Conservation (phyloP, 2,329 filamentous ascomycete species). For the Trichothecium roseum region DNA sequence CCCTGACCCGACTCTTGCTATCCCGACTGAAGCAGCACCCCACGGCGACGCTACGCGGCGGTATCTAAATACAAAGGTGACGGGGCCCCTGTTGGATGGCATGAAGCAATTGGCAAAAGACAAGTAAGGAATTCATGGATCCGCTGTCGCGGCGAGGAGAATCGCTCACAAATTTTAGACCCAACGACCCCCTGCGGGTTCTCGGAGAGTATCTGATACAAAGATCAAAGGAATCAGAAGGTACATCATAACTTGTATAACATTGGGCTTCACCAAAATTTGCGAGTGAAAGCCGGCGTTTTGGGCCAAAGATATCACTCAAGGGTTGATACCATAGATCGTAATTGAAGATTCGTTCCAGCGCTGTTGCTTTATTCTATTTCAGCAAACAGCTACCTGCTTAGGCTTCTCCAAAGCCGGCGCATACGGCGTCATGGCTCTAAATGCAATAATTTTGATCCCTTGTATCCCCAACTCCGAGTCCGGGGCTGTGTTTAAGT, state of each 20-base stretch:
- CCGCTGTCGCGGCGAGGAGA: not conserved
- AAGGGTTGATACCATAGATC: conserved; percentile 1
- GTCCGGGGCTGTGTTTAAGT: conserved; percentile 25
- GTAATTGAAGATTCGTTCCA: conserved; percentile 15
- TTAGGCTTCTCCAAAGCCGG: conserved; percentile 20
- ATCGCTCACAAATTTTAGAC: conserved; percentile 27
- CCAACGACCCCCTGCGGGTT: conserved; percentile 56
- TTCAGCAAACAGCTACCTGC: conserved; percentile 19
- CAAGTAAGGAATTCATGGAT: conserved; percentile 43
- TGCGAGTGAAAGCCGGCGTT: not conserved
- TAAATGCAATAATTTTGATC: conserved; percentile 32
- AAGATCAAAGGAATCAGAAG: conserved; percentile 55
- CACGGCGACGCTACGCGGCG: conserved; percentile 60
- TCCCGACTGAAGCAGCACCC: conserved; percentile 48
- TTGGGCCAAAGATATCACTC: not conserved
- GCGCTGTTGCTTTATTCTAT: conserved; percentile 12
- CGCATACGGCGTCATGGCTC: conserved; percentile 30
- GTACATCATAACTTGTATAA: conserved; percentile 9
- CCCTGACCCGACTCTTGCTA: conserved; percentile 39
- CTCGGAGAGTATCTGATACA: conserved; percentile 63
- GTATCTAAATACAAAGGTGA: conserved; percentile 64
- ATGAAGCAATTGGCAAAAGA: conserved; percentile 65
- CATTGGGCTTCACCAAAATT: not conserved
- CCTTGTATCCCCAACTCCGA: conserved; percentile 32
- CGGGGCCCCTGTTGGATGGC: conserved; percentile 57